A percentile compares a stretch with the other conserved stretches of the same genome.
Evolutionary conservation across 2,329 filamentous ascomycete genomes (phyloP).

Genomic region (Eutypa lata): DNA sequence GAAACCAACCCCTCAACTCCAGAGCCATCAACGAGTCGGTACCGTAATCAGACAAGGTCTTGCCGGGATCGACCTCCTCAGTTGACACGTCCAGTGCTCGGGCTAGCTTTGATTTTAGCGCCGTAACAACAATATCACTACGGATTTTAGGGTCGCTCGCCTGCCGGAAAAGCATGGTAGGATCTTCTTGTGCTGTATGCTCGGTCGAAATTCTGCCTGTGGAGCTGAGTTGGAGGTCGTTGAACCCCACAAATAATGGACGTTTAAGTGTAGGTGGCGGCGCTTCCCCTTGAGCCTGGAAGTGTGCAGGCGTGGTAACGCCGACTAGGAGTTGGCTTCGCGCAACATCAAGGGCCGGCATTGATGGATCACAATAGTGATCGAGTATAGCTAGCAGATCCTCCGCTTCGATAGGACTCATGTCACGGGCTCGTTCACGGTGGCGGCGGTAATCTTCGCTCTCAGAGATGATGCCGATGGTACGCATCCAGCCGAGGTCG

Average conservation of each 20-base stretch:
- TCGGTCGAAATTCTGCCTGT: not conserved
- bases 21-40: conserved; percentile 42
- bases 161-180: conserved; percentile 1
- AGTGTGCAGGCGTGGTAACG: conserved; percentile 4
- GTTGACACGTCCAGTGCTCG: conserved; percentile 28
- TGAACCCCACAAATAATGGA: not conserved
- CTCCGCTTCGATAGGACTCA: conserved; percentile 18
- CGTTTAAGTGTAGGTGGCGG: not conserved
- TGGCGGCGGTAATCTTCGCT: not conserved
- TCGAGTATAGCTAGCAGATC: conserved; percentile 21
- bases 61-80: conserved; percentile 25
- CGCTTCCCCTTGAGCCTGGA: not conserved
- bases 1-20: conserved; percentile 41
- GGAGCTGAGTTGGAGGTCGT: not conserved
- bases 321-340: conserved; percentile 14
- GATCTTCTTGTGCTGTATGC: no score
- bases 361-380: conserved; percentile 15
- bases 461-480: conserved; percentile 20
- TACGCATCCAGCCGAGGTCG: conserved; percentile 20
- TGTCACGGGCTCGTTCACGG: conserved; percentile 4
- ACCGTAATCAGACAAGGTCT: conserved; percentile 31
- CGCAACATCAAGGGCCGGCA: conserved; percentile 9
- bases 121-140: conserved; percentile 16
- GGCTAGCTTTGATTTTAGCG: conserved; percentile 27
- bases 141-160: conserved; percentile 1